phyloP scores from a whole-genome alignment of 2,329 filamentous ascomycete genomes.

The Sporothrix curviconia region DNA sequence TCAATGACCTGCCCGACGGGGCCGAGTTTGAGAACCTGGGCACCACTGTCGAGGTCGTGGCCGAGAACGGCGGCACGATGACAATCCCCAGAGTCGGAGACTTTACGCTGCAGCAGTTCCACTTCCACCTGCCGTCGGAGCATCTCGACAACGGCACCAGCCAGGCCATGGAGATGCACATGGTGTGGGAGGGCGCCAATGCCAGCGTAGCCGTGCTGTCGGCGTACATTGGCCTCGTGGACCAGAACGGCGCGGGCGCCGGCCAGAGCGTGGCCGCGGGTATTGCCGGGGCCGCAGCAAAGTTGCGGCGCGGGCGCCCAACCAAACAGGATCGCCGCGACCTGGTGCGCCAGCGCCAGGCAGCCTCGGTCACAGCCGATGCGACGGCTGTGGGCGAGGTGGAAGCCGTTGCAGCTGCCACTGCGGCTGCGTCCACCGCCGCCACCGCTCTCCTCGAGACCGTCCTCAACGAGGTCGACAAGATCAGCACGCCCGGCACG shows the following conservation, averaged over 20 bases:
- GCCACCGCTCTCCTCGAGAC: constrained; percentile 10
- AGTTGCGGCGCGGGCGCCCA: too few relatives aligned
- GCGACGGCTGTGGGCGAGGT: too few relatives aligned
- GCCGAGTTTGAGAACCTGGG: constrained; percentile 52
- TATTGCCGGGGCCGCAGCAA: constrained; percentile 9
- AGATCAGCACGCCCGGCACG: constrained; percentile 38
- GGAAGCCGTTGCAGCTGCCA: too few relatives aligned
- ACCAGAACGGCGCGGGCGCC: constrained; percentile 20
- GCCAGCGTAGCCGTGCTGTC: background rate
- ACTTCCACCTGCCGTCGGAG: constrained; percentile 46
- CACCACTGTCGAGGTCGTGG: constrained; percentile 49
- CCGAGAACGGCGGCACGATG: constrained; percentile 30
- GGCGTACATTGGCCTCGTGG: background rate
- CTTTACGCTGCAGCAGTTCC: constrained; percentile 40
- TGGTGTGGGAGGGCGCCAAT: constrained; percentile 46
- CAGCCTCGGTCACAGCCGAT: too few relatives aligned
- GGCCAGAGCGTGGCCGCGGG: too few relatives aligned
- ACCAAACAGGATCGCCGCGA: too few relatives aligned
- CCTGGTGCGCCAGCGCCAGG: too few relatives aligned
- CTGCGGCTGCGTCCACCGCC: background rate
- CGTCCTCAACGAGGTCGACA: constrained; percentile 39
- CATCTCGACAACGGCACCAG: constrained; percentile 39
- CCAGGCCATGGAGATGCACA: constrained; percentile 46
- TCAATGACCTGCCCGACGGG: constrained; percentile 37
- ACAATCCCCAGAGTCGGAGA: constrained; percentile 27